Conservation (phyloP, 306 rosid genomes). For the Begonia peltatifolia region DNA sequence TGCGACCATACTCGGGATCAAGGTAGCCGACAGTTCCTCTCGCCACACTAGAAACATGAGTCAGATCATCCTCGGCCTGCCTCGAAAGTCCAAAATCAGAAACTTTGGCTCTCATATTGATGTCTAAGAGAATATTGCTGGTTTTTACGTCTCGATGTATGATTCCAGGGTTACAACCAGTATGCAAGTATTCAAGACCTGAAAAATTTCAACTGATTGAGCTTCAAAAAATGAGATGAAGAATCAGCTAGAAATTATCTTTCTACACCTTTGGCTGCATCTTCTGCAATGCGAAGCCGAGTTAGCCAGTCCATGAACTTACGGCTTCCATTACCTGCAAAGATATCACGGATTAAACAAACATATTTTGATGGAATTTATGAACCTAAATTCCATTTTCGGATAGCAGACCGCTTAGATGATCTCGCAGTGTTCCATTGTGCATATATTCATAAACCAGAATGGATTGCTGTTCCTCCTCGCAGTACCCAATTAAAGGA, state of each 20-base stretch:
- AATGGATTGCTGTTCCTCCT: constrained; percentile 74
- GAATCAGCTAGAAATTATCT: constrained; percentile 12
- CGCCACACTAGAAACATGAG: constrained; percentile 87
- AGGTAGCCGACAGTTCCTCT: constrained; percentile 89
- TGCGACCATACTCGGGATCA: constrained; percentile 78
- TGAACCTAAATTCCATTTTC: too few species aligned
- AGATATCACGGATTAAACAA: constrained; percentile 1
- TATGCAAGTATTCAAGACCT: constrained; percentile 95
- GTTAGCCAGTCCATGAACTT: constrained; percentile 61
- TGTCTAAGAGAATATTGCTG: constrained; percentile 86
- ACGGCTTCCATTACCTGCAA: constrained; percentile 40
- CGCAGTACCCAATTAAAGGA: constrained; percentile 87
- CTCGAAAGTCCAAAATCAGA: constrained; percentile 94
- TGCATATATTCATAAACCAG: constrained; percentile 95
- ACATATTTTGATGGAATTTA: too few species aligned
- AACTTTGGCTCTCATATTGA: constrained; percentile 93
- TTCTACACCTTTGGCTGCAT: constrained; percentile 77
- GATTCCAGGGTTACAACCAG: constrained; percentile 96
- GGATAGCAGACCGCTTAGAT: constrained; percentile 47
- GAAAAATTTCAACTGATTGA: constrained; percentile 10
- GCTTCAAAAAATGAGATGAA: constrained; percentile 4
- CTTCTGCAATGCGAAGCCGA: constrained; percentile 88
- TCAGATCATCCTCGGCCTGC: constrained; percentile 85
- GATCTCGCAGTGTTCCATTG: constrained; percentile 89
- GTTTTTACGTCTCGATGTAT: constrained; percentile 92